Evolutionary conservation across 768 basidiomycete species (phyloP), one percentile per base, ranked within the genome.

Genomic region (Postia placenta): DNA sequence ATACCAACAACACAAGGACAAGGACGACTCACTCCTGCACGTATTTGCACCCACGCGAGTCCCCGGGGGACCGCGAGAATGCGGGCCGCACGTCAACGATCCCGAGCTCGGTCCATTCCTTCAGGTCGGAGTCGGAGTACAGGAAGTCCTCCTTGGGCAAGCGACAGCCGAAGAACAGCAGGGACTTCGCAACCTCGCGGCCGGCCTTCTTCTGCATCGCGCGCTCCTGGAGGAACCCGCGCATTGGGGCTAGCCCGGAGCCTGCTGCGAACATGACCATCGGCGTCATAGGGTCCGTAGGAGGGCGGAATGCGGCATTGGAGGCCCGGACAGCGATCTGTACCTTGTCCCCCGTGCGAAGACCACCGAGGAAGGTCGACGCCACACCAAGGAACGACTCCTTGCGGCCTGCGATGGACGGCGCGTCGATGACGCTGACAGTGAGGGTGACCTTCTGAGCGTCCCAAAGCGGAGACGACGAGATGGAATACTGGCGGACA

Each of bases 181-280:
- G 47, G 42, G 67, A 64, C 50, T 62, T 58, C 4, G 70, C 72
- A 6, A 74, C 69, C 19, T 70, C 62, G 11, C 73, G 57, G 1
- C 74, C 74, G 7, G 70, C 64, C 23, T 61, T 58, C 59, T 71
- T 73, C 58, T 76, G 74, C 44, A 67, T 56, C 17, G 73, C 71
- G 5, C 76, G 68, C 52, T 76, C 76, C 58, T 76, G 75, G 36
- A 78, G 65, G 64, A 78, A 78, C 1, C 71, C 74, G 35, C 74
- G 67, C 69, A 78, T 72, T 1, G 76, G 76, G 3, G 76, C 70
- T 12, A 78, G 53, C 3, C 76, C 76, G 2, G 73, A 67, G 5
- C 76, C 76, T 17, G 73, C 72, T 28, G 69, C 71, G 54, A 73
- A 71, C 64, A 75, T 69, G 25, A 76, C 61, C 27, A 76, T 61